Percentiles rank a stretch among this genome's conserved stretches.
These are phyloP conservation scores for Colletotrichum lentis DNA, from an alignment of 2,329 filamentous ascomycete species.

Conservation along the genomic window DNA sequence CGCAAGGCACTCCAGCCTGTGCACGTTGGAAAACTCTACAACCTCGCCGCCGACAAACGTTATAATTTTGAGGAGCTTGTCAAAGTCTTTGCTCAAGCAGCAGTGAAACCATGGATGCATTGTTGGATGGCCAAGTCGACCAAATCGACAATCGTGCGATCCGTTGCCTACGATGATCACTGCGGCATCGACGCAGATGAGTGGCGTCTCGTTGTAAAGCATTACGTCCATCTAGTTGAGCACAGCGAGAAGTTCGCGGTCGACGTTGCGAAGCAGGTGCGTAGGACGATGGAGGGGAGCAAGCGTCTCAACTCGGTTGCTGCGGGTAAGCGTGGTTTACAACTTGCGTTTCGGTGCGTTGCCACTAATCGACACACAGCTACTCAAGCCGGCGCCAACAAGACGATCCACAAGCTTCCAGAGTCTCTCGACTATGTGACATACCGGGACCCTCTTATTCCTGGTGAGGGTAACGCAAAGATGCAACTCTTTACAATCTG, in stretches of 20 bases:
- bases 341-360: background rate
- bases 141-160: slow-evolving; percentile 2
- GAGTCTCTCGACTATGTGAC: slow-evolving; percentile 10
- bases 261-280: slow-evolving; percentile 13
- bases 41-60: background rate
- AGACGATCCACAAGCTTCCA: slow-evolving; percentile 15
- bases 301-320: slow-evolving; percentile 13
- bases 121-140: slow-evolving; percentile 6
- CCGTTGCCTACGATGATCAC: slow-evolving; percentile 12
- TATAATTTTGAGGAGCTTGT: background rate
- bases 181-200: slow-evolving; percentile 3
- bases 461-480: slow-evolving; percentile 1
- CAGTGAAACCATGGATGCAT: slow-evolving; percentile 28
- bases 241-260: background rate
- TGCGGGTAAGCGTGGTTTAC: background rate
- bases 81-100: slow-evolving; percentile 18
- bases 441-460: slow-evolving; percentile 26
- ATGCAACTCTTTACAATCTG: slow-evolving; percentile 25
- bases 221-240: slow-evolving; percentile 7
- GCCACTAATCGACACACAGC: background rate
- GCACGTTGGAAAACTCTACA: slow-evolving; percentile 14
- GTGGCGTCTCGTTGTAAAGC: background rate
- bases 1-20: background rate
- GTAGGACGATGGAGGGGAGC: slow-evolving; percentile 3
- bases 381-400: slow-evolving; percentile 8